These are phyloP conservation scores for Narthecium ossifragum DNA, from an alignment of 106 monocot species.

Conservation along the genomic window DNA sequence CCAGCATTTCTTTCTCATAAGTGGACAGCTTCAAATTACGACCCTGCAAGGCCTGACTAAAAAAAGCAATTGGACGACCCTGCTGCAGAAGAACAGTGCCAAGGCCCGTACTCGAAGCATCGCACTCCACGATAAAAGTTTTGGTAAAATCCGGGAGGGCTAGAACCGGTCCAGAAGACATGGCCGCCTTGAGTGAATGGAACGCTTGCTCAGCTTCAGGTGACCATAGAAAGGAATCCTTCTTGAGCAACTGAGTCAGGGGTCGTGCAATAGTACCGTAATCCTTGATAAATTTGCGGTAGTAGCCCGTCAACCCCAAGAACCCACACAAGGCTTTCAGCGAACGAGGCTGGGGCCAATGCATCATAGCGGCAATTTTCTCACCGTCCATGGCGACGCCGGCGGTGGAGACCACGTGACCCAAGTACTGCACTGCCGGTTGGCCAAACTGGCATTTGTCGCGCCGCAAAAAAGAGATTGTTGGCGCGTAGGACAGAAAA, in stretches of 20 bases:
- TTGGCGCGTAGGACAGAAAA: background rate
- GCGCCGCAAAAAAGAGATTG: background rate
- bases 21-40: background rate
- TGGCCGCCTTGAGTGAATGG: too few relatives aligned
- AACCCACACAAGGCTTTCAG: background rate
- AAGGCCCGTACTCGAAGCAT: background rate
- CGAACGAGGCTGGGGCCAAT: background rate
- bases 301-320: background rate
- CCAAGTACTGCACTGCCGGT: background rate
- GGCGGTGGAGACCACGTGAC: background rate
- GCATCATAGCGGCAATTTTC: background rate
- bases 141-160: background rate
- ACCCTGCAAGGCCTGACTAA: background rate
- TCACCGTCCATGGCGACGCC: background rate
- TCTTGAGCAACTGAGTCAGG: background rate
- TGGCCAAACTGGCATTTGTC: background rate
- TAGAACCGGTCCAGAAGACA: background rate
- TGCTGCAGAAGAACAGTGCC: background rate
- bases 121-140: background rate
- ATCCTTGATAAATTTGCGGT: background rate
- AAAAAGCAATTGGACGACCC: background rate
- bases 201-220: background rate
- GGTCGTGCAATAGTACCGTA: background rate
- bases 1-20: slow-evolving; percentile 12
- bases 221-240: background rate